A percentile compares a stretch with the other conserved stretches of the same genome.
These are phyloP conservation scores for Pseudohyphozyma bogoriensis DNA, from an alignment of 768 basidiomycete species.

Conservation along the genomic window DNA sequence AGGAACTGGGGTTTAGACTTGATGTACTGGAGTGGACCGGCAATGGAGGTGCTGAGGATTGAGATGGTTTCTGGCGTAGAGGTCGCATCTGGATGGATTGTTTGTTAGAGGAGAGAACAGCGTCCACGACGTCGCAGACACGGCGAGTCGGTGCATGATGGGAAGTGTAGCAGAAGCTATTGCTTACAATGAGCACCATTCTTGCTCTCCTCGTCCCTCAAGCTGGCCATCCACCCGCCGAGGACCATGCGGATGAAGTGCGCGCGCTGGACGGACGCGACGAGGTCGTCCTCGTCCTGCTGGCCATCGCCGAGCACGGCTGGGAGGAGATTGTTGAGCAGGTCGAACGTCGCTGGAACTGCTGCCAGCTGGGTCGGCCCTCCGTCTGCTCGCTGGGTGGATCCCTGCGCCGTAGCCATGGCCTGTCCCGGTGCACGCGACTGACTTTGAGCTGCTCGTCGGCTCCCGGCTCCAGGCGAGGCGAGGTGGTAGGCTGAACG, in stretches of 20 bases:
- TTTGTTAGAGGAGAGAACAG: background rate
- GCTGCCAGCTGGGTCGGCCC: no score
- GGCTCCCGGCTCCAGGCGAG: no score
- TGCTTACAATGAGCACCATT: background rate
- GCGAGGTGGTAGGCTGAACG: no score
- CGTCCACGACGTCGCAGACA: no score
- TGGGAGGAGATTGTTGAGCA: no score
- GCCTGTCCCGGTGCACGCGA: no score
- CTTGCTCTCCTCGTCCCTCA: constrained; percentile 19
- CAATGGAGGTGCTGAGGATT: constrained; percentile 7
- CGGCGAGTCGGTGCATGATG: no score
- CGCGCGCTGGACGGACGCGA: constrained; percentile 4
- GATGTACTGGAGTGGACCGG: constrained; percentile 18
- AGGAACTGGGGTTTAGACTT: constrained; percentile 18
- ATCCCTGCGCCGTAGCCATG: no score
- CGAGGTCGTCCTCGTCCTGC: background rate
- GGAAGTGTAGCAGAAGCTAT: background rate
- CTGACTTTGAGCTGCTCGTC: no score
- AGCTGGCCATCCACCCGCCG: constrained; percentile 22
- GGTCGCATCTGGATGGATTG: background rate
- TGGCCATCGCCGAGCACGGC: no score
- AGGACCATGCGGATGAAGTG: constrained; percentile 22
- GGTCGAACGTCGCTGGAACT: no score
- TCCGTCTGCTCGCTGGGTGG: no score
- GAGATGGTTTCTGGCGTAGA: constrained; percentile 10